These are phyloP conservation scores for Scheffersomyces spartinae DNA, from an alignment of 805 yeast species.

Conservation along the genomic window DNA sequence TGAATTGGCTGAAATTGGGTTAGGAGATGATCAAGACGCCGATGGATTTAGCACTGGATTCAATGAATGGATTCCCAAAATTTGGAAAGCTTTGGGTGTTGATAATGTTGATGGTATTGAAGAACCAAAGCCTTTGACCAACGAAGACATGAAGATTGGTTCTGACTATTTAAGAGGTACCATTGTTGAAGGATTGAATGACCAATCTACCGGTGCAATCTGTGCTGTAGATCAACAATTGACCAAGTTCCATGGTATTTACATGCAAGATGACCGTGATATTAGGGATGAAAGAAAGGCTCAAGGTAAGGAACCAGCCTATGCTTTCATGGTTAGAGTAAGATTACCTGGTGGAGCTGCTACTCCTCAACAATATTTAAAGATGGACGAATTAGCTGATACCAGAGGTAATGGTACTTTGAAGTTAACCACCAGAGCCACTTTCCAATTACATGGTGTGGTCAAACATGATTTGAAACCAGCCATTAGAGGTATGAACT, in stretches of 20 bases:
- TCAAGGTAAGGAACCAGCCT: conserved; percentile 90
- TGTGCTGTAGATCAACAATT: conserved; percentile 85
- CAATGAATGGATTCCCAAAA: conserved; percentile 67
- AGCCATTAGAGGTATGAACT: conserved; percentile 85
- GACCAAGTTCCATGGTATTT: conserved; percentile 95
- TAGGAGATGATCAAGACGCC: conserved; percentile 96
- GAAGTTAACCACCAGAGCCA: conserved; percentile 92
- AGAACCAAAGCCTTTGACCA: conserved; percentile 88
- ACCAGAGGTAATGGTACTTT: conserved; percentile 85
- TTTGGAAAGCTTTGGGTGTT: conserved; percentile 88
- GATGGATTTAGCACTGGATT: conserved; percentile 93
- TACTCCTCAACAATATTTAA: conserved; percentile 80
- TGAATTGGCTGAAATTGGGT: conserved; percentile 62
- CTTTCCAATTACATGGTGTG: conserved; percentile 92
- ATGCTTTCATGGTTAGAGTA: conserved; percentile 93
- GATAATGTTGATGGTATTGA: conserved; percentile 70
- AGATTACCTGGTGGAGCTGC: conserved; percentile 91
- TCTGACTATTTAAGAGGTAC: conserved; percentile 90
- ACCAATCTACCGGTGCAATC: conserved; percentile 81
- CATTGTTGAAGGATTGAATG: conserved; percentile 74
- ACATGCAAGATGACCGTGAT: conserved; percentile 98
- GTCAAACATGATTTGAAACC: conserved; percentile 84
- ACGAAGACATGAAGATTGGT: conserved; percentile 87
- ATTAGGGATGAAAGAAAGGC: conserved; percentile 85
- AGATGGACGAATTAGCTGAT: conserved; percentile 71